A percentile compares a stretch with the other conserved stretches of the same genome.
These are phyloP conservation scores for Syncephalastrum sp. DNA, from an alignment of 371 early-diverging fungal species.

Conservation along the genomic window DNA sequence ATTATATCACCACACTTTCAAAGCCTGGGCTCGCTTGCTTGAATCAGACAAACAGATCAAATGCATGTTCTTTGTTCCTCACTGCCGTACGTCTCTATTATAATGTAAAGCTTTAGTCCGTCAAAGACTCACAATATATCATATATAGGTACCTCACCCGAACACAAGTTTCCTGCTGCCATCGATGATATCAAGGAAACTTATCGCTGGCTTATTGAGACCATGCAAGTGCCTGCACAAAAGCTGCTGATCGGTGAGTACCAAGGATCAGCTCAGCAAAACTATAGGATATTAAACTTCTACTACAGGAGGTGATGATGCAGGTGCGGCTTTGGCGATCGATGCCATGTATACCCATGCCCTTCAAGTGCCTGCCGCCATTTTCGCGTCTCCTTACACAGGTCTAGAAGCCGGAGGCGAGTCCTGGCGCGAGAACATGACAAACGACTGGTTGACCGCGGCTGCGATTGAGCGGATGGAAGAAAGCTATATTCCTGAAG, in stretches of 20 bases:
- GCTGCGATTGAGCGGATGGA: constrained; percentile 39
- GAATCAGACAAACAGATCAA: constrained; percentile 38
- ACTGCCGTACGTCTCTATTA: constrained; percentile 27
- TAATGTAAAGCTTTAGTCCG: not conserved
- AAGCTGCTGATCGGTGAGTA: constrained; percentile 11
- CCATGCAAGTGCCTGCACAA: constrained; percentile 20
- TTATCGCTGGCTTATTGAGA: constrained; percentile 29
- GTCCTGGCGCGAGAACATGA: constrained; percentile 36
- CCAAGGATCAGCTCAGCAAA: not conserved
- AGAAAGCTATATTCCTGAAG: constrained; percentile 29
- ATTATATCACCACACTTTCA: constrained; percentile 34
- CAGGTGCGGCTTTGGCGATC: constrained; percentile 34
- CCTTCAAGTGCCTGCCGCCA: constrained; percentile 18
- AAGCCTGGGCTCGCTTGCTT: constrained; percentile 32
- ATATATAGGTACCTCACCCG: constrained; percentile 24
- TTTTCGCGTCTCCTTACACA: constrained; percentile 44
- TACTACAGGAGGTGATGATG: constrained; percentile 34
- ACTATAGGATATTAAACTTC: not conserved
- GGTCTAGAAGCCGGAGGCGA: constrained; percentile 44
- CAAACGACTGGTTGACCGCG: constrained; percentile 28
- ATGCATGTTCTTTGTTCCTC: constrained; percentile 37
- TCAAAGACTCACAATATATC: not conserved
- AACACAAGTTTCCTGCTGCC: constrained; percentile 30
- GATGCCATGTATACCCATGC: constrained; percentile 29
- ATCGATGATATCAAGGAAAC: constrained; percentile 28